Evolutionary conservation across 2,329 filamentous ascomycete genomes (phyloP).

Genomic region (Daldinia sp.): DNA sequence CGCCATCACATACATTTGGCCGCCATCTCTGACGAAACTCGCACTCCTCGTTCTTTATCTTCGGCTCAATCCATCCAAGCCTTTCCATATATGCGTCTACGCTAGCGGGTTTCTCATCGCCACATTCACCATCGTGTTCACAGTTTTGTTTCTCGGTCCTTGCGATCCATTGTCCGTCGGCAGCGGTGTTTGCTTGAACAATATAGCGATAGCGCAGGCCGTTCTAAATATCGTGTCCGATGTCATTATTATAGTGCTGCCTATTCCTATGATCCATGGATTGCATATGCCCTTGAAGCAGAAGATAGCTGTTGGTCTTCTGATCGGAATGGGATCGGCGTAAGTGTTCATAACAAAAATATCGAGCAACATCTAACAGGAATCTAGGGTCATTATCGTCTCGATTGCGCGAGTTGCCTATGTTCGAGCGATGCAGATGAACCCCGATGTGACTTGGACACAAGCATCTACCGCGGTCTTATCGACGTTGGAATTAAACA

Average conservation of each 20-base stretch:
- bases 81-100: slow-evolving; percentile 12
- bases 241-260: slow-evolving; percentile 9
- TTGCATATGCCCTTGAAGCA: slow-evolving; percentile 21
- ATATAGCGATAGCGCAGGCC: slow-evolving; percentile 17
- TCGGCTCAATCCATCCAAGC: slow-evolving; percentile 19
- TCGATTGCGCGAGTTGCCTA: slow-evolving; percentile 21
- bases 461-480: slow-evolving; percentile 13
- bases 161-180: slow-evolving; percentile 21
- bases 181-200: slow-evolving; percentile 12
- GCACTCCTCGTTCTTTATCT: slow-evolving; percentile 18
- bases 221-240: slow-evolving; percentile 24
- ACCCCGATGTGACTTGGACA: slow-evolving; percentile 20
- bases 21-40: slow-evolving; percentile 16
- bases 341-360: neutral
- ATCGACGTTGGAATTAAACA: slow-evolving; percentile 18
- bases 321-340: slow-evolving; percentile 22
- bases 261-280: slow-evolving; percentile 15
- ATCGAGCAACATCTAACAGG: neutral
- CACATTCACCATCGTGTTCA: slow-evolving; percentile 13
- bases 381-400: slow-evolving; percentile 9
- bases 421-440: slow-evolving; percentile 8
- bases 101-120: slow-evolving; percentile 5
- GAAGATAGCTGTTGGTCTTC: slow-evolving; percentile 10
- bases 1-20: slow-evolving; percentile 22
- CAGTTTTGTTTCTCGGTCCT: slow-evolving; percentile 12